These are phyloP conservation scores for Ammopiptanthus mongolicus DNA, from an alignment of 306 rosid species.

Conservation along the genomic window DNA sequence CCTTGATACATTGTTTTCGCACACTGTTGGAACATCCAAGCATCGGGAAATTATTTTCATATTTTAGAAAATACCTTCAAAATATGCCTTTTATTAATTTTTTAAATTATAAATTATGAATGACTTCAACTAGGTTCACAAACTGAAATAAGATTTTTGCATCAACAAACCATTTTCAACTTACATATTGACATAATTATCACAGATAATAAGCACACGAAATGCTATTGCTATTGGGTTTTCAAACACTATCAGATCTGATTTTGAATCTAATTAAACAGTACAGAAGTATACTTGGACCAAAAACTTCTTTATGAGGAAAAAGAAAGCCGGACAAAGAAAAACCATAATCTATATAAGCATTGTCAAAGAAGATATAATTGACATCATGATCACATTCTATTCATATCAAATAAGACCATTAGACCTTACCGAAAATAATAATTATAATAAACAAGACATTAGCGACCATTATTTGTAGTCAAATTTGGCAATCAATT, in stretches of 20 bases:
- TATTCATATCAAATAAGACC: background rate
- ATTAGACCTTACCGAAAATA: background rate
- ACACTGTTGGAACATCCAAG: constrained; percentile 29
- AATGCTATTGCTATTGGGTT: constrained; percentile 12
- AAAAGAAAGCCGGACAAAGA: background rate
- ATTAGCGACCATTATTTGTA: background rate
- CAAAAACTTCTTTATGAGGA: background rate
- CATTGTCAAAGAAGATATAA: background rate
- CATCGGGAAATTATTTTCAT: constrained; percentile 13
- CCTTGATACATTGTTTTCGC: constrained; percentile 48
- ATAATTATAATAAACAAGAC: background rate
- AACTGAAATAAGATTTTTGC: background rate
- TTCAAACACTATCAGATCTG: constrained; percentile 2
- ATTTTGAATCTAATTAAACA: constrained; percentile 5
- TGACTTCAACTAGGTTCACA: background rate
- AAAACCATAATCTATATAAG: background rate
- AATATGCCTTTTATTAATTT: constrained; percentile 5
- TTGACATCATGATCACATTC: background rate
- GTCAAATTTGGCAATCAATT: background rate
- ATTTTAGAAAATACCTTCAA: constrained; percentile 17
- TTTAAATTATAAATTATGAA: background rate
- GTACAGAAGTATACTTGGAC: background rate
- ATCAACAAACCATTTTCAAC: background rate
- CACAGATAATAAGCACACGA: background rate
- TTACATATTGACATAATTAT: constrained; percentile 13